Evolutionary conservation across 257 asterid genomes (phyloP).

Genomic region (Thymus mandschuricus): DNA sequence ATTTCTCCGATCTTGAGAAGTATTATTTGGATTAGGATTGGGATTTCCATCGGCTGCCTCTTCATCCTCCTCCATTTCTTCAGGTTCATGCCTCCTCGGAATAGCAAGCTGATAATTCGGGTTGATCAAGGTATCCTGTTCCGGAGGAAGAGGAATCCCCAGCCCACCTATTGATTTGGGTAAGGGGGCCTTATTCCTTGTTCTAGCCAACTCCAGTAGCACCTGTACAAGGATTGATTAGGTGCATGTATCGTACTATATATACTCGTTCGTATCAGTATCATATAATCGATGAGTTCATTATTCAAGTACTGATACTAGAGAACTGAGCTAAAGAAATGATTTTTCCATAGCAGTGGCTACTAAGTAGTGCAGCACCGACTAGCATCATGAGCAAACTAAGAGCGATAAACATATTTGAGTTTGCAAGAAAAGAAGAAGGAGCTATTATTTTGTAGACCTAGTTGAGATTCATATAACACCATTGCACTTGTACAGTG

Average conservation of each 20-base stretch:
- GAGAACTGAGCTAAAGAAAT: neutral
- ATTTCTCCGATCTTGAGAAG: conserved; percentile 53
- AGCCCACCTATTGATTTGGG: conserved; percentile 64
- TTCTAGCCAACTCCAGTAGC: conserved; percentile 81
- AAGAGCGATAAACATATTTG: neutral
- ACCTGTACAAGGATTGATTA: conserved; percentile 44
- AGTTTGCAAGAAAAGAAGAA: too few species aligned
- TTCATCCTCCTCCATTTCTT: conserved; percentile 87
- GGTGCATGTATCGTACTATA: neutral
- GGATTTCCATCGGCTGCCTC: conserved; percentile 51
- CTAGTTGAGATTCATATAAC: neutral
- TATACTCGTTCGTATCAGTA: neutral
- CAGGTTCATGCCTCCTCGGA: conserved; percentile 50
- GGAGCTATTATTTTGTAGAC: too few species aligned
- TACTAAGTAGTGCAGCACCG: neutral
- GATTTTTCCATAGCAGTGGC: neutral
- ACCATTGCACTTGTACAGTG: neutral
- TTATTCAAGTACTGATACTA: neutral
- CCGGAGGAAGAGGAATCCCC: conserved; percentile 82
- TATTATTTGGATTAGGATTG: conserved; percentile 30
- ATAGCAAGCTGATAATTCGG: conserved; percentile 89
- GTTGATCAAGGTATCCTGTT: conserved; percentile 75
- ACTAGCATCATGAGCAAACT: neutral
- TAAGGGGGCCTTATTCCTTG: conserved; percentile 74
- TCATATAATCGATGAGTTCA: neutral